Conservation (phyloP, 495 filamentous ascomycete species). For the Elaphomyces granulatus region DNA sequence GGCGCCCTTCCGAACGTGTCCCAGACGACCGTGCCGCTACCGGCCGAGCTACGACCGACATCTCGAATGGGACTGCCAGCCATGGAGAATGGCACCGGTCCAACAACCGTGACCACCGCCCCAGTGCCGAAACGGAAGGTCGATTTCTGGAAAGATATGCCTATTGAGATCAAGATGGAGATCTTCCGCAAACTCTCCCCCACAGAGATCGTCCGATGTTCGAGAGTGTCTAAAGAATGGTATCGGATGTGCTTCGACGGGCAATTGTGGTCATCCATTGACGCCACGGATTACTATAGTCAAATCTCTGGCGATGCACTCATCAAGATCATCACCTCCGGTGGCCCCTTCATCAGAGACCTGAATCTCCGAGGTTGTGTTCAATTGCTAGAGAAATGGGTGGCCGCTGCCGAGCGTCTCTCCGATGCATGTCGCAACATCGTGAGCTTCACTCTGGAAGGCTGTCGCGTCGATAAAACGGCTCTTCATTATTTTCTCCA, state of each 20-base stretch:
- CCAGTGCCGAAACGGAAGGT: conserved; percentile 32
- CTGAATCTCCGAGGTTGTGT: conserved; percentile 71
- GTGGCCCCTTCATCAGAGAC: conserved; percentile 80
- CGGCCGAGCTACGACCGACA: conserved; percentile 43
- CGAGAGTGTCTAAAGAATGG: conserved; percentile 67
- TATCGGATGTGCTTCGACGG: conserved; percentile 85
- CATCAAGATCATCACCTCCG: conserved; percentile 68
- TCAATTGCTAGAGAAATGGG: conserved; percentile 67
- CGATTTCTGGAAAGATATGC: conserved; percentile 70
- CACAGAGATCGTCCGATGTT: conserved; percentile 69
- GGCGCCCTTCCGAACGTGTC: conserved; percentile 20
- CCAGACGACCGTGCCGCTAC: conserved; percentile 41
- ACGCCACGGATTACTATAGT: conserved; percentile 75
- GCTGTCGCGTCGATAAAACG: conserved; percentile 67
- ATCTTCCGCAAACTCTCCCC: conserved; percentile 66
- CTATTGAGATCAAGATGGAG: conserved; percentile 63
- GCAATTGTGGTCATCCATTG: conserved; percentile 76
- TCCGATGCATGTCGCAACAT: conserved; percentile 74
- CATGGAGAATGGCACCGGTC: conserved; percentile 21
- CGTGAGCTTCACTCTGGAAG: conserved; percentile 74
- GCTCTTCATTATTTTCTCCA: conserved; percentile 69
- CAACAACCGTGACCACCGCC: conserved; percentile 16
- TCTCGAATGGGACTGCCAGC: conserved; percentile 24
- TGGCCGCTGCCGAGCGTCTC: conserved; percentile 49
- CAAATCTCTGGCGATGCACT: conserved; percentile 73